phyloP scores from a whole-genome alignment of 371 early-diverging fungal species.

The Actinomortierella wolfii region DNA sequence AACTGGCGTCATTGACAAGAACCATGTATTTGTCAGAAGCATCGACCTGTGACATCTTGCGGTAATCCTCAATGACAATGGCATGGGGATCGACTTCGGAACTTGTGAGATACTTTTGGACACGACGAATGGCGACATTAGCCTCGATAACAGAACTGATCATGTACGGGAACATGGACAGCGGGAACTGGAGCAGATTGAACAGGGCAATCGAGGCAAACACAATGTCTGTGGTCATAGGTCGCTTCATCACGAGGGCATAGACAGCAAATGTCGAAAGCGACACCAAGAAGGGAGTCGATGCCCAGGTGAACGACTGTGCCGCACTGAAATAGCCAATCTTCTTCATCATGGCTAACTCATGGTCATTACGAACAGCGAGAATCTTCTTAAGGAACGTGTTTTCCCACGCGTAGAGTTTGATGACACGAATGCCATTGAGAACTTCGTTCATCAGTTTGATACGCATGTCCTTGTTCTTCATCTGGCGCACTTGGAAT shows the following conservation, averaged over 20 bases:
- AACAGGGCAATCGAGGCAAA: constrained; percentile 92
- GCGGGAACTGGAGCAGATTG: constrained; percentile 93
- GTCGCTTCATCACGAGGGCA: constrained; percentile 56
- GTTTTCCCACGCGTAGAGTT: constrained; percentile 77
- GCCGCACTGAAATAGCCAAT: constrained; percentile 69
- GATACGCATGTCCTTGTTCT: constrained; percentile 87
- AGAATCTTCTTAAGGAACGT: constrained; percentile 56
- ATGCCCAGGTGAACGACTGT: constrained; percentile 72
- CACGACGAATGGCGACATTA: constrained; percentile 80
- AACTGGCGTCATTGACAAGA: constrained; percentile 52
- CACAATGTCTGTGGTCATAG: constrained; percentile 76
- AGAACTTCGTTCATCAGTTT: constrained; percentile 94
- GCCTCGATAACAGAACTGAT: constrained; percentile 78
- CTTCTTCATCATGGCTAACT: constrained; percentile 76
- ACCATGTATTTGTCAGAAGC: constrained; percentile 30
- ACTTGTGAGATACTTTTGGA: constrained; percentile 75
- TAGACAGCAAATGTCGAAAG: constrained; percentile 86
- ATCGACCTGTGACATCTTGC: constrained; percentile 25
- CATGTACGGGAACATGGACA: constrained; percentile 77
- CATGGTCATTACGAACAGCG: constrained; percentile 76
- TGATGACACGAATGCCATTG: constrained; percentile 92
- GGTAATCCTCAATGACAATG: constrained; percentile 49
- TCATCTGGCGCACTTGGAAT: constrained; percentile 87
- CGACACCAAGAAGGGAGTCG: constrained; percentile 89
- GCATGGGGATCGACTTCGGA: constrained; percentile 78